Evolutionary conservation across 306 rosid genomes (phyloP).

Genomic region (Cucumis melo): DNA sequence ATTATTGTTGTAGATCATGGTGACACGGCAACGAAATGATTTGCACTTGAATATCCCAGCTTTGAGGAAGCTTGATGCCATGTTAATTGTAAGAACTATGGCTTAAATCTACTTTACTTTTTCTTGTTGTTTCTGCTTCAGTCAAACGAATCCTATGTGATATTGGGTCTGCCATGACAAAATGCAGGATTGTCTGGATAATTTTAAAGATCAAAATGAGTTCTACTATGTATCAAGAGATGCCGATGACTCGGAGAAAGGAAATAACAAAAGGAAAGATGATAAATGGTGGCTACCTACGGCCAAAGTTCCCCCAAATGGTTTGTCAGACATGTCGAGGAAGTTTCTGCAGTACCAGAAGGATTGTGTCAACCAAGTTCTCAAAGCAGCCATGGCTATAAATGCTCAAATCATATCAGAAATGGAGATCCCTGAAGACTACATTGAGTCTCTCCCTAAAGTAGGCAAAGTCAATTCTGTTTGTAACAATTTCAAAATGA

Average conservation of each 20-base stretch:
- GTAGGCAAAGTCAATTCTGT: constrained; percentile 16
- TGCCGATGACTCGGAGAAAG: constrained; percentile 45
- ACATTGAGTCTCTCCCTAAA: constrained; percentile 88
- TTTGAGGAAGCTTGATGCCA: constrained; percentile 70
- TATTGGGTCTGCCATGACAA: not conserved
- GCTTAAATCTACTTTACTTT: not conserved
- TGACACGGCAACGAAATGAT: constrained; percentile 79
- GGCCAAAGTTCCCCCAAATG: constrained; percentile 62
- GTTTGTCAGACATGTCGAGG: constrained; percentile 70
- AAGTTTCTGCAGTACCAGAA: constrained; percentile 84
- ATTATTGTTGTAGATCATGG: constrained; percentile 59
- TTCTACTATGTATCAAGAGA: constrained; percentile 66
- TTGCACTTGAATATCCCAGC: constrained; percentile 95
- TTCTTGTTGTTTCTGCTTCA: not conserved
- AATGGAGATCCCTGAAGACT: constrained; percentile 91
- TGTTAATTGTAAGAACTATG: constrained; percentile 61
- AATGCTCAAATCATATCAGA: constrained; percentile 88
- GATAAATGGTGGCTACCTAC: constrained; percentile 98
- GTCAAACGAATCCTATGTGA: not conserved
- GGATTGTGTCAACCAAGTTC: constrained; percentile 94
- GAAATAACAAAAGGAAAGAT: constrained; percentile 33
- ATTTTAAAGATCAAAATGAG: constrained; percentile 58
- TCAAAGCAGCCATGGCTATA: constrained; percentile 98
- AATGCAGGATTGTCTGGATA: constrained; percentile 77
- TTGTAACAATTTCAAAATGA: not conserved